A percentile compares a stretch with the other conserved stretches of the same genome.
phyloP scores from a whole-genome alignment of 306 rosid genomes.

The Abrus pulchellus region DNA sequence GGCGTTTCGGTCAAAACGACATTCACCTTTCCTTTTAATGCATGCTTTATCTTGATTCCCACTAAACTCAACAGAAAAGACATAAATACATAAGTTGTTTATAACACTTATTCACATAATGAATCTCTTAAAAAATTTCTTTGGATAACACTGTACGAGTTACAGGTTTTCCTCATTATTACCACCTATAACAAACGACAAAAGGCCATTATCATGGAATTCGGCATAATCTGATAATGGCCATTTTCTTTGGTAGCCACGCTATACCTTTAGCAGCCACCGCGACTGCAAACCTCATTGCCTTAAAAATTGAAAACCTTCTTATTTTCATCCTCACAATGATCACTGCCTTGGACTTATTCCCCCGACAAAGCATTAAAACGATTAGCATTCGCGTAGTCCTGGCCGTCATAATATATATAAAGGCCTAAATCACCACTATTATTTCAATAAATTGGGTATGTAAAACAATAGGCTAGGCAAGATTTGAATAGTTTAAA shows the following conservation, averaged over 20 bases:
- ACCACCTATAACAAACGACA: constrained; percentile 41
- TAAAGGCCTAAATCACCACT: neutral
- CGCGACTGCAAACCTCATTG: constrained; percentile 27
- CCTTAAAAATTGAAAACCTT: constrained; percentile 42
- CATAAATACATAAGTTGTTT: constrained; percentile 1
- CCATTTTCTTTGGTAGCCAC: constrained; percentile 51
- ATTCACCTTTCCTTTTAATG: neutral
- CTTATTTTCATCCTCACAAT: constrained; percentile 49
- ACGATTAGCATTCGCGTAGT: neutral
- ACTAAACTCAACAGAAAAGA: constrained; percentile 35
- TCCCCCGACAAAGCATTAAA: neutral
- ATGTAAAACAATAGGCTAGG: neutral
- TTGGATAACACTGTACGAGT: neutral
- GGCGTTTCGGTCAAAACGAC: neutral
- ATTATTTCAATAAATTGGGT: neutral
- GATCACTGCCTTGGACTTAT: constrained; percentile 40
- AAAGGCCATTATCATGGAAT: constrained; percentile 36
- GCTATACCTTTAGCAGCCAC: constrained; percentile 34
- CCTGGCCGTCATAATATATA: constrained; percentile 9
- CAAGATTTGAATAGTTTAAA: neutral
- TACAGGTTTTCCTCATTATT: constrained; percentile 4
- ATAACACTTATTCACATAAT: neutral
- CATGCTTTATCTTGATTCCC: constrained; percentile 44
- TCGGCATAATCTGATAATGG: constrained; percentile 41
- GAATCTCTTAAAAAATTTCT: constrained; percentile 1